These are phyloP conservation scores for Globisporangium okanoganense DNA, from an alignment of 352 stramenopile species.

Conservation along the genomic window DNA sequence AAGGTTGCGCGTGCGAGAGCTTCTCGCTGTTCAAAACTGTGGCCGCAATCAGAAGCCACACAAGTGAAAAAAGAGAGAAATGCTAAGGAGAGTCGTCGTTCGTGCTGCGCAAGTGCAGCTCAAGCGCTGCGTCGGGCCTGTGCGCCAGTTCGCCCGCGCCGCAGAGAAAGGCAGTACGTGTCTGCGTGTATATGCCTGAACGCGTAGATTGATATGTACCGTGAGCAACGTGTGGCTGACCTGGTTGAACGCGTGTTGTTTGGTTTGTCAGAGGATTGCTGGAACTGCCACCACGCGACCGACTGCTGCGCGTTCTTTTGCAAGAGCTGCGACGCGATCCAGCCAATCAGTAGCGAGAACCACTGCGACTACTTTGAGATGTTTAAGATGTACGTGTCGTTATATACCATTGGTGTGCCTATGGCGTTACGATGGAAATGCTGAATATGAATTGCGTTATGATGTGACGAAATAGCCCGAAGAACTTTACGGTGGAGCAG, in stretches of 20 bases:
- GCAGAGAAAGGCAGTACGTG: conserved; percentile 23
- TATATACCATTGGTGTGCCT: conserved; percentile 12
- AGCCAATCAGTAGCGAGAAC: conserved; percentile 48
- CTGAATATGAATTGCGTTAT: background rate
- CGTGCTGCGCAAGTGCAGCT: conserved; percentile 22
- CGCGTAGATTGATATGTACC: no score
- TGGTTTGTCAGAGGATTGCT: conserved; percentile 39
- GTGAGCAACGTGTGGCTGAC: conserved; percentile 1
- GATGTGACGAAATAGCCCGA: conserved; percentile 32
- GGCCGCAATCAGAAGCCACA: conserved; percentile 4
- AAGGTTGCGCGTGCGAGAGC: conserved; percentile 10
- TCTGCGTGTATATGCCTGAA: background rate
- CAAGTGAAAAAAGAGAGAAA: background rate
- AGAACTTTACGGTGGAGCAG: conserved; percentile 77
- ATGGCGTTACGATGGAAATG: conserved; percentile 3
- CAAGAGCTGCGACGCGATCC: conserved; percentile 71
- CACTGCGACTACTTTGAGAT: conserved; percentile 87
- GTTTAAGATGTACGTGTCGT: conserved; percentile 66
- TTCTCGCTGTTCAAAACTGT: no score
- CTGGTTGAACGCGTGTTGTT: background rate
- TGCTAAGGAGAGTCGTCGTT: conserved; percentile 35
- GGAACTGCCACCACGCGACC: conserved; percentile 81
- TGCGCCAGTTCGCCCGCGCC: conserved; percentile 19
- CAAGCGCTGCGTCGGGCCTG: conserved; percentile 4
- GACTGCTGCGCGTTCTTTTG: conserved; percentile 86